Conservation (phyloP, 2,329 filamentous ascomycete genomes). For the Nigrospora oryzae region DNA sequence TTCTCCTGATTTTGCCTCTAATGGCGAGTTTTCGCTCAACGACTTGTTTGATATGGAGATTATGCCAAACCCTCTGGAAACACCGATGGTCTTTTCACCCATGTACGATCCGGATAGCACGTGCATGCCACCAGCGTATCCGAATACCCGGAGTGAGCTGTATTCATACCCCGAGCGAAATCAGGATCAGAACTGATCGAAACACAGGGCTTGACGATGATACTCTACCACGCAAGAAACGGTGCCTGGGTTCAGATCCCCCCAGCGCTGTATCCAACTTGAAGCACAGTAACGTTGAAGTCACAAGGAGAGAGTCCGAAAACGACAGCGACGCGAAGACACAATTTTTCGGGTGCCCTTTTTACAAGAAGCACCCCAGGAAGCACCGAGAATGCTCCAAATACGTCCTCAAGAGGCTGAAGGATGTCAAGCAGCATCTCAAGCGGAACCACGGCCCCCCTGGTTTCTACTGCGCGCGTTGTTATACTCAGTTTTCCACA, state of each 20-base stretch:
- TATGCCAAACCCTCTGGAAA: too few species aligned
- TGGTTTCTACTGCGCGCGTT: conserved; percentile 11
- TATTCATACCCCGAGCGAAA: too few species aligned
- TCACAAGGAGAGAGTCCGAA: background rate
- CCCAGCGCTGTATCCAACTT: background rate
- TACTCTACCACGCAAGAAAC: background rate
- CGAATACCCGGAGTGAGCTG: too few species aligned
- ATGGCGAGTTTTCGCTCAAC: too few species aligned
- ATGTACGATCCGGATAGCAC: too few species aligned
- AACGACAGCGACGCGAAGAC: background rate
- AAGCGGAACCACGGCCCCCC: conserved; percentile 12
- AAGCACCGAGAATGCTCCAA: conserved; percentile 11
- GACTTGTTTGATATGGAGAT: too few species aligned
- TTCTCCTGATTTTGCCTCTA: too few species aligned
- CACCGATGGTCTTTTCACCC: too few species aligned
- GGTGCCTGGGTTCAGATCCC: background rate
- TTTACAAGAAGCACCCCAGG: conserved; percentile 10
- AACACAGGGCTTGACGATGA: background rate
- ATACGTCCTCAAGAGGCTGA: conserved; percentile 12
- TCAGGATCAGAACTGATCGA: too few species aligned
- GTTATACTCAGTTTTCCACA: conserved; percentile 8
- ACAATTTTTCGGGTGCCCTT: conserved; percentile 9
- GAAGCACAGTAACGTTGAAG: background rate
- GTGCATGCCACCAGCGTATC: too few species aligned
- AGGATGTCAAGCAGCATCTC: conserved; percentile 18